Base-by-base conservation (phyloP, 441 rosid species). In the Iberis amara region DNA sequence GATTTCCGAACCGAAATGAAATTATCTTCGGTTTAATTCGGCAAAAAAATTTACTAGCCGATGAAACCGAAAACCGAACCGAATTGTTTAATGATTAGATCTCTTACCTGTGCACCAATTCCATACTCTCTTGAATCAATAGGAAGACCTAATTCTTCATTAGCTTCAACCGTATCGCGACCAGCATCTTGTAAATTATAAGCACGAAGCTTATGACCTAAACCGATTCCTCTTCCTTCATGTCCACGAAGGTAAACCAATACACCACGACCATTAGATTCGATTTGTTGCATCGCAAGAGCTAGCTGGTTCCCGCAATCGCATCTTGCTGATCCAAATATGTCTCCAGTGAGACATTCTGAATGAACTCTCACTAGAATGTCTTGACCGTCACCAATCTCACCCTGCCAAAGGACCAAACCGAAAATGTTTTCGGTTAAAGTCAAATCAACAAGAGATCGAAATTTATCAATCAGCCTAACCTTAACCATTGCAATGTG, bases 401-500 rank as follows among this genome's bases (percentile, higher is more conserved):
- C 89, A 44, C 97, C 86, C 86, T 81, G 76, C 66, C 65, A 59
- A 31, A 55, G 21, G 31, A 35, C 44, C 37, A 58, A n/a, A 61
- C 33, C n/a, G n/a, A n/a, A 65, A 3, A 44, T 52, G 42, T 1
- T 12, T 64, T 14, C 4, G 0, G 48, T 23, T 39, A 44, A 23
- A 8, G 21, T 40, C 31, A 32, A 45, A 42, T 6, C 21, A 28
- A 11, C 9, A 13, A 59, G 24, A 43, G 4, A 47, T 31, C n/a
- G n/a, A n/a, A n/a, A 5, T 36, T 47, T 33, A n/a, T 37, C 6
- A 28, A 46, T 24, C 8, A 63, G 28, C 79, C 81, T 76, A 52
- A 89, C 95, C 90, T 86, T 86, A 56, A 86, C 97, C 97, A 89
- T 86, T 11, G 94, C 97, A 59, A 89, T 82, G 75, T 89, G 97